These are phyloP conservation scores for Alternaria brassicae DNA, from an alignment of 2,329 filamentous ascomycete species.

Conservation along the genomic window DNA sequence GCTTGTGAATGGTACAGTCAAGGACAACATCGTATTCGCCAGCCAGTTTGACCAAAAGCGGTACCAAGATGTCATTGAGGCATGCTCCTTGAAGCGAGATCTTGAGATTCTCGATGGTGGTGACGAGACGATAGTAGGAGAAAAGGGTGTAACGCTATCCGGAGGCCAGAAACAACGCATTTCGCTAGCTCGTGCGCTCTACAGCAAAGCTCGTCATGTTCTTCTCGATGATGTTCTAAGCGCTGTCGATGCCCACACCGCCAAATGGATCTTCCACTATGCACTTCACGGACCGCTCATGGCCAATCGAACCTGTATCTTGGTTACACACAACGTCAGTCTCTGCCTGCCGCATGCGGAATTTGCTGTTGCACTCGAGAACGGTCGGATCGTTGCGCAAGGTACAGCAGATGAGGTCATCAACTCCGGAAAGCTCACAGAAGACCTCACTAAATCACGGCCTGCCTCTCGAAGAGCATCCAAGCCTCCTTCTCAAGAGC, in stretches of 20 bases:
- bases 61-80: conserved; percentile 86
- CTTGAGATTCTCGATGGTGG: conserved; percentile 90
- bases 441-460: conserved; percentile 79
- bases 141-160: conserved; percentile 96
- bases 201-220: conserved; percentile 89
- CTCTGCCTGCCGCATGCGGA: conserved; percentile 82
- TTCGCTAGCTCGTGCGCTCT: conserved; percentile 94
- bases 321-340: conserved; percentile 95
- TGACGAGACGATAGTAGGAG: conserved; percentile 91
- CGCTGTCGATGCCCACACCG: conserved; percentile 95
- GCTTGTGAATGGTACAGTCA: conserved; percentile 95
- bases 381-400: conserved; percentile 78
- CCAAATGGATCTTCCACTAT: conserved; percentile 96
- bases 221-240: conserved; percentile 95
- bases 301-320: conserved; percentile 85
- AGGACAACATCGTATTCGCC: conserved; percentile 93
- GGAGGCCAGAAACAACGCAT: conserved; percentile 98
- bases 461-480: conserved; percentile 75
- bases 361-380: conserved; percentile 84
- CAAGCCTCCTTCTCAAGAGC: conserved; percentile 75
- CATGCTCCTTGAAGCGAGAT: conserved; percentile 90
- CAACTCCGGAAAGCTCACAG: conserved; percentile 84
- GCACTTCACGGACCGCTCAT: conserved; percentile 90
- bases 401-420: conserved; percentile 82
- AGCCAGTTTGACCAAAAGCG: conserved; percentile 79